Evolutionary conservation across 441 rosid genomes (phyloP).

Genomic region (Bocquillonia castaneifolia): DNA sequence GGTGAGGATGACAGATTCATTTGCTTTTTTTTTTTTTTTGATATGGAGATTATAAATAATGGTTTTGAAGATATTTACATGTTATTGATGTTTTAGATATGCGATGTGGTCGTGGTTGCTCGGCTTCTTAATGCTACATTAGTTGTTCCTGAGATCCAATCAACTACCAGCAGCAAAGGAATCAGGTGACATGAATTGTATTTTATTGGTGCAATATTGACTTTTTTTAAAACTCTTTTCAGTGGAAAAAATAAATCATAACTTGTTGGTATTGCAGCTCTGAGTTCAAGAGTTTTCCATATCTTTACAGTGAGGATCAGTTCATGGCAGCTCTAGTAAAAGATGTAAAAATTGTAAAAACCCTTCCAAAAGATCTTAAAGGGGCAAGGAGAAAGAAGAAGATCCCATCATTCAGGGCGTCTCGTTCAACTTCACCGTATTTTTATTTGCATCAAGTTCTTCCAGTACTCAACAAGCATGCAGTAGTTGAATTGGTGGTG

Average conservation of each 20-base stretch:
- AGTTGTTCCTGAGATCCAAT: constrained; percentile 92
- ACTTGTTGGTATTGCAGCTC: constrained; percentile 48
- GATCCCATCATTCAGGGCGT: constrained; percentile 77
- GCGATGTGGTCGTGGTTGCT: constrained; percentile 73
- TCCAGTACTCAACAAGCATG: constrained; percentile 75
- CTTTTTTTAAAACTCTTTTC: background rate
- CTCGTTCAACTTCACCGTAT: constrained; percentile 71
- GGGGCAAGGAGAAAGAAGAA: constrained; percentile 77
- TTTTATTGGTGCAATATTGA: background rate
- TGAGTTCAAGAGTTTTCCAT: constrained; percentile 96
- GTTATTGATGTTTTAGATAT: constrained; percentile 43
- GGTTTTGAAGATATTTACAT: constrained; percentile 13
- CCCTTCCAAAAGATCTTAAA: constrained; percentile 92
- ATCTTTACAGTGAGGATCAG: constrained; percentile 82
- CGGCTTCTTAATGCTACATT: constrained; percentile 91
- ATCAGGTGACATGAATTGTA: constrained; percentile 48
- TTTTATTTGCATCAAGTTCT: constrained; percentile 82
- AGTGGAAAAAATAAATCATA: background rate
- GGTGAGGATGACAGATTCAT: constrained; percentile 42
- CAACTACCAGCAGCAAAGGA: constrained; percentile 97
- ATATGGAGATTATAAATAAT: background rate
- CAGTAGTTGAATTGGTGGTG: constrained; percentile 83
- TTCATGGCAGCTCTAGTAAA: constrained; percentile 70
- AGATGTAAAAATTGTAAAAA: constrained; percentile 70
- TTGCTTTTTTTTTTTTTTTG: background rate